Conservation (phyloP, 805 yeast species). For the Candida ponderosae region DNA sequence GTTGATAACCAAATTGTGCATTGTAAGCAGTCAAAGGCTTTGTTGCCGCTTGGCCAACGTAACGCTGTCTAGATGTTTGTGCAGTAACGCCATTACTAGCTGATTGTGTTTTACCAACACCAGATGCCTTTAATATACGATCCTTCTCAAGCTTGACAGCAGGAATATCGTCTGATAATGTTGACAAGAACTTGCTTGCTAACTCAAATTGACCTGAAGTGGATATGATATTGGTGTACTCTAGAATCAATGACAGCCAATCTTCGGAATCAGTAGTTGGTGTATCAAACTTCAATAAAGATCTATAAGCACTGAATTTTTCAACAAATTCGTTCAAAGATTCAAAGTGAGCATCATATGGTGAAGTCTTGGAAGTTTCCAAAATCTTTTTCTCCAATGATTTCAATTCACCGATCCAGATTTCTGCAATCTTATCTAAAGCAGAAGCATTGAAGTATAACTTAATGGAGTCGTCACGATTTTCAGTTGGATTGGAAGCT, state of each 20-base stretch:
- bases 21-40: no score
- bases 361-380: constrained; percentile 36
- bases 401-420: constrained; percentile 79
- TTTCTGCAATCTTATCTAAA: constrained; percentile 64
- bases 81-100: constrained; percentile 8
- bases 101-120: constrained; percentile 17
- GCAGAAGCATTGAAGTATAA: constrained; percentile 79
- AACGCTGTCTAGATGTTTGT: neutral
- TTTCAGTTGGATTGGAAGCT: constrained; percentile 32
- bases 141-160: constrained; percentile 70
- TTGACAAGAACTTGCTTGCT: constrained; percentile 60
- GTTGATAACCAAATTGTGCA: constrained; percentile 3
- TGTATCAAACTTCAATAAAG: constrained; percentile 31
- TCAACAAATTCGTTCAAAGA: constrained; percentile 78
- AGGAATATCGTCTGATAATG: constrained; percentile 68
- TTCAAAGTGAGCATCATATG: constrained; percentile 77
- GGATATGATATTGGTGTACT: constrained; percentile 74
- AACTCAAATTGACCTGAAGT: constrained; percentile 78
- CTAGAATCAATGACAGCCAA: constrained; percentile 51
- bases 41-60: constrained; percentile 2
- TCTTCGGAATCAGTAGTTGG: constrained; percentile 19
- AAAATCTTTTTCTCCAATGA: constrained; percentile 35
- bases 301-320: constrained; percentile 70
- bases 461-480: constrained; percentile 67
- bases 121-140: constrained; percentile 65